Percentiles rank a stretch among this genome's conserved stretches.
Evolutionary conservation across 805 yeast species (phyloP).

Genomic region (Millerago galiae): DNA sequence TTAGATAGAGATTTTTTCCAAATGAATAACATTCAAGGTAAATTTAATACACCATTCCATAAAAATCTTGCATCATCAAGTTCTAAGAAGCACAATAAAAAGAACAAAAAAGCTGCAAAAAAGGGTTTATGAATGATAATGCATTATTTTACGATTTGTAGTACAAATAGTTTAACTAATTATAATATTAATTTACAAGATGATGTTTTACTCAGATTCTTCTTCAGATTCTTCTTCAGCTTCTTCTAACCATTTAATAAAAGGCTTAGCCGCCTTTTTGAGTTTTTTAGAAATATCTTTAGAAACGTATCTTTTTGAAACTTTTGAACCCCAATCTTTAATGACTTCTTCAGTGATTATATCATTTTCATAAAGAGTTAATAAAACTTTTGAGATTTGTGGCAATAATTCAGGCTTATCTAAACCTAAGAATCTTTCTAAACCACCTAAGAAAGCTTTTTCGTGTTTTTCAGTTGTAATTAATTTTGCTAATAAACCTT

Average conservation of each 20-base stretch:
- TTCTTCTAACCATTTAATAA: slow-evolving; percentile 88
- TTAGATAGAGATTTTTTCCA: slow-evolving; percentile 82
- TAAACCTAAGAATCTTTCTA: slow-evolving; percentile 87
- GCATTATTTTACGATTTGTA: slow-evolving; percentile 1
- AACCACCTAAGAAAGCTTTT: slow-evolving; percentile 88
- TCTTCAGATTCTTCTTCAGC: slow-evolving; percentile 68
- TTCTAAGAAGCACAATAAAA: slow-evolving; percentile 62
- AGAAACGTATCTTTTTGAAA: slow-evolving; percentile 88
- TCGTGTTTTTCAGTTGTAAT: slow-evolving; percentile 65
- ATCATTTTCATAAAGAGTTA: slow-evolving; percentile 77
- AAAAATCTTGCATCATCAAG: slow-evolving; percentile 22
- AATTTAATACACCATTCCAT: slow-evolving; percentile 70
- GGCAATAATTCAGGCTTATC: slow-evolving; percentile 69
- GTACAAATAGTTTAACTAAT: background rate
- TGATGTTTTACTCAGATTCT: slow-evolving; percentile 13
- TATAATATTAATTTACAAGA: background rate
- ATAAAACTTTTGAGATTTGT: slow-evolving; percentile 72
- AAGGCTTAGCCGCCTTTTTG: slow-evolving; percentile 93
- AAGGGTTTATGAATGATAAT: slow-evolving; percentile 5
- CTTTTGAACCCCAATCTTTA: slow-evolving; percentile 81
- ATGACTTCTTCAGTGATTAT: slow-evolving; percentile 78
- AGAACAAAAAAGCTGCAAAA: slow-evolving; percentile 59
- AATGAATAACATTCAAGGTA: slow-evolving; percentile 58
- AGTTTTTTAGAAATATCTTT: slow-evolving; percentile 90
- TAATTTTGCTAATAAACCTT: slow-evolving; percentile 76